These are phyloP conservation scores for Nemania diffusa DNA, from an alignment of 2,329 filamentous ascomycete genomes.

Conservation along the genomic window DNA sequence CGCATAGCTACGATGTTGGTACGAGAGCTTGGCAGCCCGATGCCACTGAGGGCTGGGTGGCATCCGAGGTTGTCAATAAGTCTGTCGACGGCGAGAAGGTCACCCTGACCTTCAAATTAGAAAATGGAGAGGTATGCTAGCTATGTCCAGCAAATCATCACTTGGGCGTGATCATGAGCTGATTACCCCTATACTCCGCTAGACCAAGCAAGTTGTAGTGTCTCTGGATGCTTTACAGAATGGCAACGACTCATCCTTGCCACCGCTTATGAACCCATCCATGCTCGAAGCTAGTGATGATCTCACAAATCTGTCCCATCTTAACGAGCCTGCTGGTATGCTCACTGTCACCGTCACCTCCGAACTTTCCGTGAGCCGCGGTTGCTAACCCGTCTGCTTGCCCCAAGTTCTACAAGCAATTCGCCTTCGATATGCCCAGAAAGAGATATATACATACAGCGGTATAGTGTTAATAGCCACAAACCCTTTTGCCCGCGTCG, in stretches of 20 bases:
- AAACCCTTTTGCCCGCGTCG: constrained; percentile 96
- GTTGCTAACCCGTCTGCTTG: constrained; percentile 30
- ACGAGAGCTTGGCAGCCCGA: constrained; percentile 99
- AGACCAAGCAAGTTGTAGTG: constrained; percentile 85
- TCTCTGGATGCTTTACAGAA: constrained; percentile 79
- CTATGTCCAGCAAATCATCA: constrained; percentile 3
- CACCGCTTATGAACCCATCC: constrained; percentile 95
- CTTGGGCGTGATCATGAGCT: constrained; percentile 17
- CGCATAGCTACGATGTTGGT: constrained; percentile 94
- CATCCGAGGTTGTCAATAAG: constrained; percentile 92
- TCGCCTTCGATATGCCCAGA: constrained; percentile 94
- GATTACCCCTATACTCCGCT: constrained; percentile 33
- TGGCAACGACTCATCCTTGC: constrained; percentile 80
- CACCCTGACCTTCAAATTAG: constrained; percentile 85
- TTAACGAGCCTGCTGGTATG: constrained; percentile 95
- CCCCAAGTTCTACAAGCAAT: constrained; percentile 98
- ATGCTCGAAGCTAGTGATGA: constrained; percentile 99
- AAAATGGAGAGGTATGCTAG: constrained; percentile 84
- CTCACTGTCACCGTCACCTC: constrained; percentile 14
- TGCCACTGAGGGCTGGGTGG: constrained; percentile 94
- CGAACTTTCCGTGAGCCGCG: constrained; percentile 34
- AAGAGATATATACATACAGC: constrained; percentile 99
- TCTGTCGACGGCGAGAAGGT: constrained; percentile 85
- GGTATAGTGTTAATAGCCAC: constrained; percentile 98
- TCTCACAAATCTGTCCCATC: constrained; percentile 93